Base-by-base conservation (phyloP, 1,284 basidiomycete genomes). In the Irpex sp. region DNA sequence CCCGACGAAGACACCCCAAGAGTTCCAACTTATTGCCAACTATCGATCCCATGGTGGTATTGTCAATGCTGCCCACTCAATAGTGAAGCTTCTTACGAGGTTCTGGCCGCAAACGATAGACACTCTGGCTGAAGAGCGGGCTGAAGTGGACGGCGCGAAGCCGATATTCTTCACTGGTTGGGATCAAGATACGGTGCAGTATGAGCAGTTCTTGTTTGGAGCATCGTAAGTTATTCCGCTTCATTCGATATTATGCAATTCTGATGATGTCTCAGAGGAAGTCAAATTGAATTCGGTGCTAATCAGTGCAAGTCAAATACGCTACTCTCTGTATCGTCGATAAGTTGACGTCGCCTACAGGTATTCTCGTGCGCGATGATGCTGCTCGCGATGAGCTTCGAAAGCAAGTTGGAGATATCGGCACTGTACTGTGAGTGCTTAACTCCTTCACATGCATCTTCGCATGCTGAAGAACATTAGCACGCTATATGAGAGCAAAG, bases 21-120 rank as follows among this genome's bases (percentile, higher is more conserved):
- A 82, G 83, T 94, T 94, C 78, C 88, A 92, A 67, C 85, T 95
- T 0, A 81, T 87, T 0, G 81, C 86, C 49, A 95, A 95, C 75
- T 93, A 92, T 76, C 87, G 93, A 7, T 94, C 92, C 0, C 94
- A 95, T 75, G 87, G 86, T 0, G 93, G 93, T 1, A 83, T 83
- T 42, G 88, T 93, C 20, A 85, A 89, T 60, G 91, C 90, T 70
- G 93, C 92, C 0, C 87, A 89, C 66, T 88, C 87, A 0, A 81
- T 94, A 6, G 87, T 94, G 9, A 84, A 89, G 18, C 80, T 94
- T 5, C 89, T 95, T 59, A 87, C 82, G 1, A 75, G 74, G 13
- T 90, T 92, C 68, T 95, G 92, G 90, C 90, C 90, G 0, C 79
- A 91, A 74, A 83, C 92, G 0, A 92, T 95, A 54, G 94, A 95